Conservation (phyloP, 2,329 filamentous ascomycete species). For the Exophiala dermatitidis region DNA sequence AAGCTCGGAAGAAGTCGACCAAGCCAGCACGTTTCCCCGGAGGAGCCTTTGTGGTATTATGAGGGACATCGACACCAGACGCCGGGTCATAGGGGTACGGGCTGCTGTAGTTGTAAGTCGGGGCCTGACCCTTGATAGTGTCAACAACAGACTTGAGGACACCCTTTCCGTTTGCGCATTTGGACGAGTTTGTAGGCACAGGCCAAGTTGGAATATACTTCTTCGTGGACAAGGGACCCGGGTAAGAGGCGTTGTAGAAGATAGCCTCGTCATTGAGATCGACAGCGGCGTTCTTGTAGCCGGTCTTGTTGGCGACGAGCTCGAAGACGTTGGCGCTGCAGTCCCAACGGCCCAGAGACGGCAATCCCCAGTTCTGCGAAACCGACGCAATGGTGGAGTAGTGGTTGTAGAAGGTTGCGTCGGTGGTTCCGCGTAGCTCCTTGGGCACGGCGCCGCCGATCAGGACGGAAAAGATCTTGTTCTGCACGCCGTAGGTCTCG, state of each 20-base stretch:
- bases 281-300: slow-evolving; percentile 42
- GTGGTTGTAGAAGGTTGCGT: slow-evolving; percentile 65
- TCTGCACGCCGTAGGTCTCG: slow-evolving; percentile 58
- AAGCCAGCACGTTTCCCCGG: neutral
- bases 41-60: neutral
- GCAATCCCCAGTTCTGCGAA: slow-evolving; percentile 61
- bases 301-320: slow-evolving; percentile 54
- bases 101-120: slow-evolving; percentile 17
- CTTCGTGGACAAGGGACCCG: slow-evolving; percentile 30
- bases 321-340: slow-evolving; percentile 64
- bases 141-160: slow-evolving; percentile 14
- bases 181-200: slow-evolving; percentile 55
- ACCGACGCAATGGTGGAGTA: slow-evolving; percentile 63
- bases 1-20: neutral
- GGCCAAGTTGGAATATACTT: slow-evolving; percentile 24
- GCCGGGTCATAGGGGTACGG: slow-evolving; percentile 14
- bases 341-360: slow-evolving; percentile 64
- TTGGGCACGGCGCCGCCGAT: slow-evolving; percentile 66
- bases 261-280: slow-evolving; percentile 36
- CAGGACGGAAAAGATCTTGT: slow-evolving; percentile 63
- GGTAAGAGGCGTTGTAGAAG: slow-evolving; percentile 48
- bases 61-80: slow-evolving; percentile 9
- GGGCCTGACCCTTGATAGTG: slow-evolving; percentile 5
- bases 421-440: slow-evolving; percentile 59
- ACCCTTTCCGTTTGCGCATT: slow-evolving; percentile 67